Evolutionary conservation across 352 stramenopile genomes (phyloP), one percentile per base, ranked within the genome.

Genomic region (Globisporangium sylvaticum): DNA sequence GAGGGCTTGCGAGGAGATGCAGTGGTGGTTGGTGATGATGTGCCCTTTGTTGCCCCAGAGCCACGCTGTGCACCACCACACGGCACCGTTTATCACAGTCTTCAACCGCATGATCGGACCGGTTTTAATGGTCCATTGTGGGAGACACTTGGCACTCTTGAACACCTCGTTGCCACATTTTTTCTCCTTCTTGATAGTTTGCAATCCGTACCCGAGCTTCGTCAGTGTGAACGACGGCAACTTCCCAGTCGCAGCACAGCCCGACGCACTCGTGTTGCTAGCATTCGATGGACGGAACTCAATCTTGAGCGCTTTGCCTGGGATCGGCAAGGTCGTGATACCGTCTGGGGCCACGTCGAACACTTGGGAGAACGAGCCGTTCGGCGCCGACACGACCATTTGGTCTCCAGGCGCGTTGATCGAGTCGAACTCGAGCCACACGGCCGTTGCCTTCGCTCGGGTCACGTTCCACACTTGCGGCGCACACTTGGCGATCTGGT

Each of bases 11-110:
- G 64, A 70, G 3, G 68, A 71, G 56, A 81, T 72, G 50, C 74
- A 81, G 65, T 79, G 74, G 32, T 73, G 24, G 62, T 79, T 81
- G n/a, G 74, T 77, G 37, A 81, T 59, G 52, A 81, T 39, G 57
- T 81, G 74, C 37, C 73, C 73, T 31, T 74, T 65, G 24, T 31
- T 63, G 44, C 72, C 74, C 18, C 74, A 46, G 53, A 81, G 62
- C 71, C 68, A 73, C 37, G 4, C 68, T 2, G 42, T 65, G 24
- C 39, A 65, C 29, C 29, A 2, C 6, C 29, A 2, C 2, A 32
- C 2, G 6, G 2, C 6, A 32, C 29, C 29, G 29, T 32, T 32
- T 32, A 32, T 32, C 29, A 32, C n/a, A n/a, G n/a, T n/a, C n/a
- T n/a, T n/a, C 44, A 66, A 20, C 6, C 39, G 58, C 58, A 64